phyloP scores from a whole-genome alignment of 495 filamentous ascomycete species.

The Neurospora terricola region DNA sequence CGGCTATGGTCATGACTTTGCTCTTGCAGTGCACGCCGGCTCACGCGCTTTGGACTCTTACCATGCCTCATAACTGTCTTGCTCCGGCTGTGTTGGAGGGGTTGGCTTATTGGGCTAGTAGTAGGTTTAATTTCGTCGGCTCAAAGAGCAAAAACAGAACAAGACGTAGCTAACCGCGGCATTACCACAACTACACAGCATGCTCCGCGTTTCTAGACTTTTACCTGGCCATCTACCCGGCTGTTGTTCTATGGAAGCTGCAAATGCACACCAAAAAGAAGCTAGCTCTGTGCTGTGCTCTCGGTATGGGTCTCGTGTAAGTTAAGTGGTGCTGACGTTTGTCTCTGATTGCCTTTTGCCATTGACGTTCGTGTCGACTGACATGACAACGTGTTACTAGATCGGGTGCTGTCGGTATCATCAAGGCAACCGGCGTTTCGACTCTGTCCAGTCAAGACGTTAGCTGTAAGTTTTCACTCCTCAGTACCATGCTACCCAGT shows the following conservation, averaged over 20 bases:
- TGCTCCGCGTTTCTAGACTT: slow-evolving; percentile 17
- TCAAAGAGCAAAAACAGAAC: background rate
- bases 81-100: background rate
- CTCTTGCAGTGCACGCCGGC: slow-evolving; percentile 35
- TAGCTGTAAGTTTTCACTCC: background rate
- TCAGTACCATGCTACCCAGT: background rate
- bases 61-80: slow-evolving; percentile 7
- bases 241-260: slow-evolving; percentile 6
- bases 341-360: background rate
- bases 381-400: background rate
- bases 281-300: slow-evolving; percentile 10
- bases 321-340: background rate
- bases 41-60: slow-evolving; percentile 30
- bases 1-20: slow-evolving; percentile 24
- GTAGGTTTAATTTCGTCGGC: background rate
- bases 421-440: background rate
- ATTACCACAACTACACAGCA: background rate
- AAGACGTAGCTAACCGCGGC: background rate
- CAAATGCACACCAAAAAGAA: slow-evolving; percentile 19
- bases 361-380: background rate
- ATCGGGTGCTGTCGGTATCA: background rate
- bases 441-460: background rate
- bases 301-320: slow-evolving; percentile 20
- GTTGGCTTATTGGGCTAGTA: background rate
- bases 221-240: slow-evolving; percentile 16